Evolutionary conservation across 2,329 filamentous ascomycete species (phyloP).

Genomic region (Colletotrichum cordylinicola): DNA sequence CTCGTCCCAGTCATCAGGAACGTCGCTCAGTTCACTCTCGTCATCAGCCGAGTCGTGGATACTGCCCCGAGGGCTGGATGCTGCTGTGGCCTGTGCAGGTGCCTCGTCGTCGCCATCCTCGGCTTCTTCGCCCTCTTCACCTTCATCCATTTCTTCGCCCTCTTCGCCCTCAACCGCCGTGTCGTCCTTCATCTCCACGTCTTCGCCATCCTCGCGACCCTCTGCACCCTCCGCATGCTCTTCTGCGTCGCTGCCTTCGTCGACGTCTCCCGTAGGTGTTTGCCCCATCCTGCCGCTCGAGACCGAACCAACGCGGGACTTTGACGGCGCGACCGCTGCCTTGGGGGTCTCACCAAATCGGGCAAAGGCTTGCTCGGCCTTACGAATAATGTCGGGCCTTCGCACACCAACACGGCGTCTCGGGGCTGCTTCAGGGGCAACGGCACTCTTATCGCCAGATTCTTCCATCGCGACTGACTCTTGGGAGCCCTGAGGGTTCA

Average conservation of each 20-base stretch:
- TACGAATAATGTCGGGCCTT: constrained; percentile 64
- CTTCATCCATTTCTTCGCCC: constrained; percentile 26
- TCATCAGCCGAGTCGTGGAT: constrained; percentile 71
- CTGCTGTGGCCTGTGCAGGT: constrained; percentile 30
- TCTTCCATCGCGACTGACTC: constrained; percentile 47
- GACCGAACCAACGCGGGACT: constrained; percentile 56
- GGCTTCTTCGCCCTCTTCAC: constrained; percentile 23
- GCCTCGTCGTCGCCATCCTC: constrained; percentile 30
- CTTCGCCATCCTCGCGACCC: constrained; percentile 26
- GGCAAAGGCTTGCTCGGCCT: constrained; percentile 64
- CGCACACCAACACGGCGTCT: constrained; percentile 53
- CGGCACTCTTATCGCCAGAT: constrained; percentile 36
- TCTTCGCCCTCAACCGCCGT: constrained; percentile 10
- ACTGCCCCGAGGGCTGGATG: constrained; percentile 62
- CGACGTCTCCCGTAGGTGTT: constrained; percentile 38
- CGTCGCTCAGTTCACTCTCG: constrained; percentile 73
- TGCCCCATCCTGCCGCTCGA: constrained; percentile 55
- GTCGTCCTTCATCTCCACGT: constrained; percentile 28
- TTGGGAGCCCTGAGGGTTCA: constrained; percentile 47
- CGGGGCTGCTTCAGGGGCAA: constrained; percentile 41
- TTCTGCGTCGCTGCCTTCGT: constrained; percentile 39
- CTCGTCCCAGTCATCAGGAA: constrained; percentile 63
- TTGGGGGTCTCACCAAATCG: constrained; percentile 57
- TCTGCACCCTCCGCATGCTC: constrained; percentile 48
- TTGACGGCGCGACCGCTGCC: constrained; percentile 36